These are phyloP conservation scores for Fraxinus ornus DNA, from an alignment of 305 asterid species.

Conservation along the genomic window DNA sequence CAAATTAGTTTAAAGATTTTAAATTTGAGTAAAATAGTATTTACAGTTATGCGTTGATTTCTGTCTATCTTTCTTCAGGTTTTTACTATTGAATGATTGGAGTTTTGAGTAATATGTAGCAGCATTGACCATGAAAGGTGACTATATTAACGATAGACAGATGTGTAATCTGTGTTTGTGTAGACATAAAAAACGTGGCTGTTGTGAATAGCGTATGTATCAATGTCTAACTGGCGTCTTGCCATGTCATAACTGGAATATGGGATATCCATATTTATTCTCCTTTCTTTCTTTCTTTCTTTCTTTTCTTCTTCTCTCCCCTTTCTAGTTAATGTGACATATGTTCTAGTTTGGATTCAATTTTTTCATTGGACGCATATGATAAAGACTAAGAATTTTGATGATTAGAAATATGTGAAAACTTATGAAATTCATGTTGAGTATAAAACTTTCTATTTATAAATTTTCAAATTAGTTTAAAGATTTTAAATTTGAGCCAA, in stretches of 20 bases:
- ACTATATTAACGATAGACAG: neutral
- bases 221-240: neutral
- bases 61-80: neutral
- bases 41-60: neutral
- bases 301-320: neutral
- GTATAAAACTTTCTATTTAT: neutral
- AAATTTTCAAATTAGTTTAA: neutral
- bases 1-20: neutral
- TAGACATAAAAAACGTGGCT: neutral
- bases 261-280: neutral
- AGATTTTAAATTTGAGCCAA: neutral
- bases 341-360: neutral
- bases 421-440: neutral
- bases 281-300: neutral
- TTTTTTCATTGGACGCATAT: neutral
- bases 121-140: neutral
- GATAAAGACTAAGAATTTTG: neutral
- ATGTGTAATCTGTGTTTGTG: neutral
- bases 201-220: neutral
- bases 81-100: neutral
- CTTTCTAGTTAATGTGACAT: neutral
- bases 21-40: neutral
- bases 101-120: neutral
- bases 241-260: neutral
- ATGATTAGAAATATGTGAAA: neutral